These are phyloP conservation scores for Ophiostoma piceae DNA, from an alignment of 2,329 filamentous ascomycete genomes.

Conservation along the genomic window DNA sequence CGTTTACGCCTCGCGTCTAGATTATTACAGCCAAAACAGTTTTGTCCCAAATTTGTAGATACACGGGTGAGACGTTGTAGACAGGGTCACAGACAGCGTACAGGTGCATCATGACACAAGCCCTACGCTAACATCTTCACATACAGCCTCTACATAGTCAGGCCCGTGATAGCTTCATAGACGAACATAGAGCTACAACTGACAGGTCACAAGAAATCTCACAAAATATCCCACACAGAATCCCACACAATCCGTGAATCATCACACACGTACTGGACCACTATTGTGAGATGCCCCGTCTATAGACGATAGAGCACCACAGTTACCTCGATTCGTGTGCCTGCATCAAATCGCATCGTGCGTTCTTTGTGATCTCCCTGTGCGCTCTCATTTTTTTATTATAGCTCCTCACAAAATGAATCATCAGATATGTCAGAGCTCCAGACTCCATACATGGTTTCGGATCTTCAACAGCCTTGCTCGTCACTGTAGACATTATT, in stretches of 20 bases:
- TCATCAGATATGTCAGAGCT: background rate
- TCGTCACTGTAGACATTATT: background rate
- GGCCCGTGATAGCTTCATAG: background rate
- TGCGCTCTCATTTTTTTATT: background rate
- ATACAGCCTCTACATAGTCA: background rate
- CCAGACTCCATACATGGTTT: background rate
- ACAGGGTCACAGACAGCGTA: background rate
- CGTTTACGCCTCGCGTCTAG: background rate
- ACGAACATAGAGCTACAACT: background rate
- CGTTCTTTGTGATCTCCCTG: too few species aligned
- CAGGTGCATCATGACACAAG: background rate
- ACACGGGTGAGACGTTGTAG: constrained; percentile 8
- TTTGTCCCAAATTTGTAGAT: background rate
- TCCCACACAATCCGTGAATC: background rate
- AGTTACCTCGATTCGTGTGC: constrained; percentile 15
- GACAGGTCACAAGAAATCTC: background rate
- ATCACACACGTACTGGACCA: constrained; percentile 8
- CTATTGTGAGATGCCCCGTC: background rate
- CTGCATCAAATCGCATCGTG: constrained; percentile 2
- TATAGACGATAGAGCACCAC: background rate
- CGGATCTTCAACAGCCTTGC: background rate
- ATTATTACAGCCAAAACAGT: background rate
- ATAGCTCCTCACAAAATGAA: background rate
- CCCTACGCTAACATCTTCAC: background rate
- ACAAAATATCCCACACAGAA: background rate